Conservation (phyloP, 2,329 filamentous ascomycete species). For the Knufia fluminis region DNA sequence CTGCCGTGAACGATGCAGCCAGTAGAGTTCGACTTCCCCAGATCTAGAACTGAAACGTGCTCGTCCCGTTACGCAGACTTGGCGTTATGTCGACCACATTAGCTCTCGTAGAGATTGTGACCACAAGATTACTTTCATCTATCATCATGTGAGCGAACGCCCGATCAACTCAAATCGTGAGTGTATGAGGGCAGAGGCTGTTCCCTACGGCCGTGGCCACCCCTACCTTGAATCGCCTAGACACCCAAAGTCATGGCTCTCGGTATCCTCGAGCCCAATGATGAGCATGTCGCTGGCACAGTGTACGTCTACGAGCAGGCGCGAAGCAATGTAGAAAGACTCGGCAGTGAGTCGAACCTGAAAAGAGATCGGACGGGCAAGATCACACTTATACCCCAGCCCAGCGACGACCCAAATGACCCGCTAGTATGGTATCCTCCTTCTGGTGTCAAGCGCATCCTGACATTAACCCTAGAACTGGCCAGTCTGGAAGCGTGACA, state of each 20-base stretch:
- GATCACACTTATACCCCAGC: constrained; percentile 82
- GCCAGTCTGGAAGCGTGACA: constrained; percentile 76
- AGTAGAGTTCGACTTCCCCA: no score
- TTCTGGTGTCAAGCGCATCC: constrained; percentile 7
- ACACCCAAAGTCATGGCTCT: constrained; percentile 20
- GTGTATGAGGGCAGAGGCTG: no score
- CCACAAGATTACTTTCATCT: no score
- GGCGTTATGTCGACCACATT: no score
- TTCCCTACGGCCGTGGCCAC: no score
- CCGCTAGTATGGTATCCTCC: constrained; percentile 54
- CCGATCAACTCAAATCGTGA: no score
- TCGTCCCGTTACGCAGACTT: no score
- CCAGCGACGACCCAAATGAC: constrained; percentile 83
- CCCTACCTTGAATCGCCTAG: no score
- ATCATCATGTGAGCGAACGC: no score
- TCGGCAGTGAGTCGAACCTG: constrained; percentile 37
- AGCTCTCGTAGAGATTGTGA: no score
- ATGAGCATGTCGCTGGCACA: constrained; percentile 22
- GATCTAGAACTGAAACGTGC: no score
- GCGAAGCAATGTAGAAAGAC: constrained; percentile 15
- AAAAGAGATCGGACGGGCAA: constrained; percentile 65
- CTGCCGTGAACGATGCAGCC: no score
- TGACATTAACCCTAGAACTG: constrained; percentile 51
- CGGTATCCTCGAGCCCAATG: constrained; percentile 20
- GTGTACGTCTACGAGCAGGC: constrained; percentile 21